These are phyloP conservation scores for Trypanosoma theileri DNA, from an alignment of 208 protist species.

Conservation along the genomic window DNA sequence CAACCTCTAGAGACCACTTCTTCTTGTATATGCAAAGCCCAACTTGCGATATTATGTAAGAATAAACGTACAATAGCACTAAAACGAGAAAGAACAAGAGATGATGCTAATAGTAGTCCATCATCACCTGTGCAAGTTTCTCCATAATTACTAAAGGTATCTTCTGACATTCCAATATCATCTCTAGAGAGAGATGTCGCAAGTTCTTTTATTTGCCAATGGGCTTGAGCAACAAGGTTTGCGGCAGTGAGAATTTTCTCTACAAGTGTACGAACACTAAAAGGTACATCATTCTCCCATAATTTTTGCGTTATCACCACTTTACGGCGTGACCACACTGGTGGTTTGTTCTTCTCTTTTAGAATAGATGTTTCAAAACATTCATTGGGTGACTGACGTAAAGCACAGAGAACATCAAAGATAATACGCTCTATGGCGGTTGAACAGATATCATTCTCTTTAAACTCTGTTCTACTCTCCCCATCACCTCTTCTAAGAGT, in stretches of 20 bases:
- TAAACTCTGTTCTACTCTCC: background rate
- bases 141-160: conserved; percentile 25
- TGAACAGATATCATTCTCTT: background rate
- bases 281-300: conserved; percentile 7
- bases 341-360: background rate
- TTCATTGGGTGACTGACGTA: conserved; percentile 43
- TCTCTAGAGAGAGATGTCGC: background rate
- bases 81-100: conserved; percentile 40
- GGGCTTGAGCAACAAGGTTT: conserved; percentile 34
- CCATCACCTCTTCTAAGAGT: background rate
- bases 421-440: conserved; percentile 29
- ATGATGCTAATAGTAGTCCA: conserved; percentile 38
- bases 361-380: conserved; percentile 28
- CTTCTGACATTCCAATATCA: conserved; percentile 17
- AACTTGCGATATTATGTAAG: conserved; percentile 37
- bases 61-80: conserved; percentile 32
- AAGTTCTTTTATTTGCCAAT: conserved; percentile 28
- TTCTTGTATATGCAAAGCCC: conserved; percentile 51
- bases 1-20: background rate
- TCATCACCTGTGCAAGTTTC: conserved; percentile 22
- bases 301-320: conserved; percentile 18
- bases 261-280: conserved; percentile 18
- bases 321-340: conserved; percentile 28
- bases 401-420: conserved; percentile 63
- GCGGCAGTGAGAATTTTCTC: conserved; percentile 38